phyloP scores from a whole-genome alignment of 2,329 filamentous ascomycete species.

The Dactylonectria macrodidyma region DNA sequence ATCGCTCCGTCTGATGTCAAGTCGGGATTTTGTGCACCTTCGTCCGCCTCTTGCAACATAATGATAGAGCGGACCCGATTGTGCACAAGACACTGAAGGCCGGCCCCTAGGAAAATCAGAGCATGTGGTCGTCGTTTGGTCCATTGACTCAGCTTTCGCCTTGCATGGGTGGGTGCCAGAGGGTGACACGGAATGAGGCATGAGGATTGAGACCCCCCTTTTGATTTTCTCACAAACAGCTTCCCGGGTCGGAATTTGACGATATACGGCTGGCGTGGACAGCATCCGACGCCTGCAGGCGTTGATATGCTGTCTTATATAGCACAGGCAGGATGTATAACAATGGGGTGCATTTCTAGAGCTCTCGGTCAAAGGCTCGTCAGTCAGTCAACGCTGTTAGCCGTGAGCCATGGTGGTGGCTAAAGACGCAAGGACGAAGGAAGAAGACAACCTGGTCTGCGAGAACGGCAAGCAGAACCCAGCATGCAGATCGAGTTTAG shows the following conservation, averaged over 20 bases:
- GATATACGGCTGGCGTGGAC: conserved; percentile 4
- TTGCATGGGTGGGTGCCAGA: conserved; percentile 34
- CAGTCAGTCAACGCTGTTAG: background rate
- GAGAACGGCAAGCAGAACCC: conserved; percentile 14
- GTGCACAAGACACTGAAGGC: conserved; percentile 17
- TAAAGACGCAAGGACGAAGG: background rate
- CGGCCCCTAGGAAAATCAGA: conserved; percentile 3
- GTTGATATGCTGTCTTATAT: background rate
- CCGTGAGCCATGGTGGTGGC: background rate
- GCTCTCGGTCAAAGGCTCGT: background rate
- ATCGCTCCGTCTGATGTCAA: conserved; percentile 37
- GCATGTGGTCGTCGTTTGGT: conserved; percentile 22
- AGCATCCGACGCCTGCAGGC: background rate
- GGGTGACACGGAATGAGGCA: conserved; percentile 41
- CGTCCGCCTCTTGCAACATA: conserved; percentile 18
- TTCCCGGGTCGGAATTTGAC: conserved; percentile 18
- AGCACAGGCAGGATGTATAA: background rate
- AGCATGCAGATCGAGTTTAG: conserved; percentile 42
- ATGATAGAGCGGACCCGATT: conserved; percentile 15
- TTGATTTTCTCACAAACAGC: conserved; percentile 25
- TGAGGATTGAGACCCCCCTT: conserved; percentile 33
- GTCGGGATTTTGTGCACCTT: conserved; percentile 27
- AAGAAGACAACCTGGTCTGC: conserved; percentile 3
- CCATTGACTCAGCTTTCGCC: conserved; percentile 33
- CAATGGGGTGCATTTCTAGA: background rate